Conservation (phyloP, 495 filamentous ascomycete species). For the Coniosporium apollinis region DNA sequence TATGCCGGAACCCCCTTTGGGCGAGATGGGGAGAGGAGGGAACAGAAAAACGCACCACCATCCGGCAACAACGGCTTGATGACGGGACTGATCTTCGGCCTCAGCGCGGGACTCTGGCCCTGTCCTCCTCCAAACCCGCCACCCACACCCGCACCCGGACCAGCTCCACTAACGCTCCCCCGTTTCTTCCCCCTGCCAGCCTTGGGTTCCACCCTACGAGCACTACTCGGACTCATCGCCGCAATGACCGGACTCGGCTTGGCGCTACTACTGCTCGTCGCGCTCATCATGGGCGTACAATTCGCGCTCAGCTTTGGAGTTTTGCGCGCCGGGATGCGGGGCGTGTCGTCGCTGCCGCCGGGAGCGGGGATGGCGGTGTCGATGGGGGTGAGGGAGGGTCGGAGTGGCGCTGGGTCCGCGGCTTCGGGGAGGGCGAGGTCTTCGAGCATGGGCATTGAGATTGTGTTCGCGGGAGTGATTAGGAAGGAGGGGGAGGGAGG, state of each 20-base stretch:
- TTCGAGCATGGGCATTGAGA: constrained; percentile 7
- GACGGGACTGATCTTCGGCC: constrained; percentile 85
- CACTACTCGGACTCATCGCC: too few relatives aligned
- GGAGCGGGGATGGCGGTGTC: constrained; percentile 8
- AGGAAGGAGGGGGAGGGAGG: too few relatives aligned
- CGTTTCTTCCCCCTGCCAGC: constrained; percentile 44
- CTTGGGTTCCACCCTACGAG: too few relatives aligned
- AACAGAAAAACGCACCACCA: constrained; percentile 37
- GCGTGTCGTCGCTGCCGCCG: constrained; percentile 14
- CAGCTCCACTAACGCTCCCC: too few relatives aligned
- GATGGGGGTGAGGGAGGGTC: constrained; percentile 8
- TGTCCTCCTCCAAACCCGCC: too few relatives aligned
- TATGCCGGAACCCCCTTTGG: too few relatives aligned
- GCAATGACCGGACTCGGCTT: too few relatives aligned
- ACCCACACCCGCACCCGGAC: too few relatives aligned
- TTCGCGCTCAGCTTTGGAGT: constrained; percentile 19
- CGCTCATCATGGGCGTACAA: too few relatives aligned
- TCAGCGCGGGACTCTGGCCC: constrained; percentile 68
- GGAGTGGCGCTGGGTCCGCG: constrained; percentile 6
- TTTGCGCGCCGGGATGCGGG: constrained; percentile 18
- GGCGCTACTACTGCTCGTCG: too few relatives aligned
- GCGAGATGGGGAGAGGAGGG: constrained; percentile 2
- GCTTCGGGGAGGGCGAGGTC: constrained; percentile 25
- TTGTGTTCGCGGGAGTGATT: neutral
- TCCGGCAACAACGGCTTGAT: constrained; percentile 80